Base-by-base conservation (phyloP, 139 green algal species). In the Spirogloea muscicola region DNA sequence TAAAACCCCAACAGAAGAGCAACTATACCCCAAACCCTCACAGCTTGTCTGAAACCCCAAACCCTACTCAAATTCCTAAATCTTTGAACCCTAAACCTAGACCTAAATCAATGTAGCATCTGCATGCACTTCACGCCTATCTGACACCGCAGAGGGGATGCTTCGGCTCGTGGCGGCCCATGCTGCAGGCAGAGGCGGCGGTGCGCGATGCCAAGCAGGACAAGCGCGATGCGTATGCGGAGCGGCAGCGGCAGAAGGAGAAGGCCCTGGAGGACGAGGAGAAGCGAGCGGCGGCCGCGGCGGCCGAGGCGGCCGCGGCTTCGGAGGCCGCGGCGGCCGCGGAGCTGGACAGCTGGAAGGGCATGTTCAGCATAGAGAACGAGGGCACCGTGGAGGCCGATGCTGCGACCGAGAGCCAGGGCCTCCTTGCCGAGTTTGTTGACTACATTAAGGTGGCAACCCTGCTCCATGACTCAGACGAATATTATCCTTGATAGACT, bases 401-500 rank as follows among this genome's bases (percentile, higher is more conserved):
- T 37, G 75, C 65, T 13, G 10, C 57, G 57, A 21, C 71, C 43
- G 74, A 84, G 65, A 72, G 49, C 59, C 81, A 90, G 74, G 86
- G 80, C 5, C 74, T 91, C 44, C 59, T 92, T 51, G 49, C 40
- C 0, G 77, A 85, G 10, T 92, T 96, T 58, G 64, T 92, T 0
- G 82, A 88, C 0, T 90, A 89, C 66, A 86, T 96, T 39, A 79
- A 77, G 49, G 40, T 82, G n/a, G n/a, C n/a, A n/a, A n/a, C n/a
- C n/a, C n/a, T n/a, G n/a, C n/a, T n/a, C n/a, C n/a, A n/a, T n/a
- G n/a, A n/a, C n/a, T n/a, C n/a, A n/a, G n/a, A n/a, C n/a, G n/a
- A n/a, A n/a, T n/a, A n/a, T n/a, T n/a, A n/a, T n/a, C n/a, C n/a
- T n/a, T n/a, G n/a, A n/a, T n/a, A n/a, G n/a, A n/a, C n/a, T n/a